These are phyloP conservation scores for Trametes cingulata DNA, from an alignment of 768 basidiomycete genomes.

Conservation along the genomic window DNA sequence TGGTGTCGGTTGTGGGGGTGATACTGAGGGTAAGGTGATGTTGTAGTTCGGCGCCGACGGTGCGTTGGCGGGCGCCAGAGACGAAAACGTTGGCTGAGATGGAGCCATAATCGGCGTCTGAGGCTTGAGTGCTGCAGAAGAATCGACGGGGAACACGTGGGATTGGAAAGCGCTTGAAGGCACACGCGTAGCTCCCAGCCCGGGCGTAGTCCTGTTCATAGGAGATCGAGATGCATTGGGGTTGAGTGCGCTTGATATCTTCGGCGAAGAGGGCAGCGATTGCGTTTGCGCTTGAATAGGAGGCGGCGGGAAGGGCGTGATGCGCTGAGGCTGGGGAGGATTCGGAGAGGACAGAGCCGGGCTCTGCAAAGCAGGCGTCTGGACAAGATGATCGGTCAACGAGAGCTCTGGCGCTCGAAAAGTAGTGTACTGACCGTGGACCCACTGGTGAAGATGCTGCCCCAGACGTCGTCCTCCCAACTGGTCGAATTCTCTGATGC, in stretches of 20 bases:
- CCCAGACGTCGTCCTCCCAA: constrained; percentile 89
- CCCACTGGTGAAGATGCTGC: constrained; percentile 60
- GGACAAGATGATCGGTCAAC: neutral
- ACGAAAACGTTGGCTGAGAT: constrained; percentile 8
- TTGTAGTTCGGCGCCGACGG: constrained; percentile 59
- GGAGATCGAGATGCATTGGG: constrained; percentile 14
- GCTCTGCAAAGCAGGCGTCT: constrained; percentile 26
- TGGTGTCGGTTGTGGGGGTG: constrained; percentile 24
- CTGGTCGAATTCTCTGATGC: constrained; percentile 40
- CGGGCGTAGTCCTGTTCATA: constrained; percentile 19
- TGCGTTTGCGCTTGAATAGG: constrained; percentile 30
- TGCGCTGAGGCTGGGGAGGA: constrained; percentile 16
- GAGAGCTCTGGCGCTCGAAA: neutral
- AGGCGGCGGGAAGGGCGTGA: constrained; percentile 18
- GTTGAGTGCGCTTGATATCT: constrained; percentile 24
- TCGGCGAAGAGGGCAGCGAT: constrained; percentile 43
- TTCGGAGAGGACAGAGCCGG: constrained; percentile 31
- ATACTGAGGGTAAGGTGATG: constrained; percentile 40
- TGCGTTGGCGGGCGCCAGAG: constrained; percentile 22
- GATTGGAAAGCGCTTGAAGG: constrained; percentile 39
- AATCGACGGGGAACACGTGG: constrained; percentile 26
- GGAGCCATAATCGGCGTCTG: neutral
- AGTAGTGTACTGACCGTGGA: constrained; percentile 31
- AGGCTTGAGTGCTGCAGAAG: neutral
- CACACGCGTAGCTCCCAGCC: constrained; percentile 41